Evolutionary conservation across 2,329 filamentous ascomycete species (phyloP).

Genomic region (Aspergillus sp.): DNA sequence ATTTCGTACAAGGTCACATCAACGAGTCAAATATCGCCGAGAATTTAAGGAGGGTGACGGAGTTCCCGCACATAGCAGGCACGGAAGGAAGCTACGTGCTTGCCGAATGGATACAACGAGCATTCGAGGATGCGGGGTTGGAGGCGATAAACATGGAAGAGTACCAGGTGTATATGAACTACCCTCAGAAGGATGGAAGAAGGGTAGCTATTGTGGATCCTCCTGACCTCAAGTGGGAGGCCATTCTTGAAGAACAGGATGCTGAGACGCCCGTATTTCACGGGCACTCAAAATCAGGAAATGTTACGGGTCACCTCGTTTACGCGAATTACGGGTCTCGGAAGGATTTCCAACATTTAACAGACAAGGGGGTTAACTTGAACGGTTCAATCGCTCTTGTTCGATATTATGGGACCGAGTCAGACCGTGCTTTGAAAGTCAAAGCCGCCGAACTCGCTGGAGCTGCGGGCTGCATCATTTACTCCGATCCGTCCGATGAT

Average conservation of each 20-base stretch:
- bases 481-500: conserved; percentile 85
- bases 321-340: conserved; percentile 91
- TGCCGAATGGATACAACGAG: conserved; percentile 77
- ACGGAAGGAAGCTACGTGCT: conserved; percentile 87
- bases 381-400: conserved; percentile 83
- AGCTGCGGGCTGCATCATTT: conserved; percentile 84
- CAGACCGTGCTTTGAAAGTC: conserved; percentile 75
- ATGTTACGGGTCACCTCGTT: conserved; percentile 80
- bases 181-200: conserved; percentile 74
- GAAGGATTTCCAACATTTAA: conserved; percentile 75
- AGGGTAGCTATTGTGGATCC: conserved; percentile 76
- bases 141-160: conserved; percentile 75
- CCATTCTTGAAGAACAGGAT: conserved; percentile 79
- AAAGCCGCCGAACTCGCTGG: conserved; percentile 87
- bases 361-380: conserved; percentile 69
- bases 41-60: conserved; percentile 73
- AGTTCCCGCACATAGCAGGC: conserved; percentile 88
- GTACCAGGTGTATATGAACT: conserved; percentile 90
- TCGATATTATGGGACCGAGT: conserved; percentile 72
- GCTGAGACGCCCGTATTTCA: conserved; percentile 80
- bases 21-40: conserved; percentile 69
- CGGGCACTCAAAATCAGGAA: conserved; percentile 81
- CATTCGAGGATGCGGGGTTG: conserved; percentile 70
- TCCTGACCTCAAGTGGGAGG: conserved; percentile 71
- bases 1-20: conserved; percentile 71